These are phyloP conservation scores for Xylaria polymorpha DNA, from an alignment of 2,329 filamentous ascomycete genomes.

Conservation along the genomic window DNA sequence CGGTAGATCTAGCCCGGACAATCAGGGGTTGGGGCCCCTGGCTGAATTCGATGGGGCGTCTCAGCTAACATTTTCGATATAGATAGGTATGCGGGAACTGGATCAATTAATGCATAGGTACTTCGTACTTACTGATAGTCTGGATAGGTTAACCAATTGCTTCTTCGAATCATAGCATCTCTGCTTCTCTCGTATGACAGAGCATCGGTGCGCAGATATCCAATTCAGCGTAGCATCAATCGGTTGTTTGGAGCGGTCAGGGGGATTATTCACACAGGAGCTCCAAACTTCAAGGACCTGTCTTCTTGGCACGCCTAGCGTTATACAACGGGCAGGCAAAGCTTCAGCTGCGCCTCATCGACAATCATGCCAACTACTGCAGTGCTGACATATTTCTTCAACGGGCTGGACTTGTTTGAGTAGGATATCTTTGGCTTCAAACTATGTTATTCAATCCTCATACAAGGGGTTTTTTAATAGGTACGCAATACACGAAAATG, in stretches of 20 bases:
- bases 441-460: no score
- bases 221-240: not conserved
- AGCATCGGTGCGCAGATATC: not conserved
- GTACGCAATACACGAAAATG: no score
- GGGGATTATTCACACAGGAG: not conserved
- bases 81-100: not conserved
- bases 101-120: not conserved
- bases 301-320: constrained; percentile 21
- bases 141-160: not conserved
- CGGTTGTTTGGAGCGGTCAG: not conserved
- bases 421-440: no score
- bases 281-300: not conserved
- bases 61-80: constrained; percentile 6
- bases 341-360: constrained; percentile 29
- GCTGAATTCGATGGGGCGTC: constrained; percentile 12
- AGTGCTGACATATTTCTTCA: not conserved
- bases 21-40: constrained; percentile 21
- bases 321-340: constrained; percentile 5
- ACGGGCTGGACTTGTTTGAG: no score
- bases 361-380: not conserved
- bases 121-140: no score
- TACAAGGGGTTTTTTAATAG: no score
- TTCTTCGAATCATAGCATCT: not conserved
- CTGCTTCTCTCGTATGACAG: not conserved
- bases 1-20: constrained; percentile 19